These are phyloP conservation scores for Naganishia sp. DNA, from an alignment of 1,284 basidiomycete species.

Conservation along the genomic window DNA sequence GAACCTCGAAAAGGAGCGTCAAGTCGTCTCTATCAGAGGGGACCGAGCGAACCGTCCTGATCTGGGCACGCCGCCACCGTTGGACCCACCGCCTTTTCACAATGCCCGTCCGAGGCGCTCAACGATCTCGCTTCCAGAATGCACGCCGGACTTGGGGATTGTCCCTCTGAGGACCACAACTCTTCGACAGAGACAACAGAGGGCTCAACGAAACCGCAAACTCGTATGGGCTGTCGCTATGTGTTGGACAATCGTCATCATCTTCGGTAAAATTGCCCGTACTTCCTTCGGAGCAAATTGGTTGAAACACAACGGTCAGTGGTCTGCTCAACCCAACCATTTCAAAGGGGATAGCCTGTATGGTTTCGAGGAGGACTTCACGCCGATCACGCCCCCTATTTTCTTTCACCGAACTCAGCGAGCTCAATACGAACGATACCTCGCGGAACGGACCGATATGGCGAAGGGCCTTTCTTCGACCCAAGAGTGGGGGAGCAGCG, in stretches of 20 bases:
- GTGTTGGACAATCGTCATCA: neutral
- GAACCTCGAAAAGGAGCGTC: neutral
- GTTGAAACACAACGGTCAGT: conserved; percentile 5
- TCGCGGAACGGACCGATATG: neutral
- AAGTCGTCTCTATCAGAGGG: neutral
- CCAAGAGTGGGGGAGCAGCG: neutral
- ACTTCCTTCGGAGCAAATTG: neutral
- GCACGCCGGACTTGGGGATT: neutral
- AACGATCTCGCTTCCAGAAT: neutral
- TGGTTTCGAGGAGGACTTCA: conserved; percentile 20
- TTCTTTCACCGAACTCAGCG: conserved; percentile 23
- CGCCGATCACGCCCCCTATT: neutral
- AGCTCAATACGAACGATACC: neutral
- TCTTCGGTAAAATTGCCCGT: neutral
- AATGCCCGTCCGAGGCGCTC: neutral
- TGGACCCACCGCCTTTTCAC: conserved; percentile 1
- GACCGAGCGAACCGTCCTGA: neutral
- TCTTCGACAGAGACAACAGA: conserved; percentile 2
- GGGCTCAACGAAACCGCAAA: neutral
- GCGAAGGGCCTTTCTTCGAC: neutral
- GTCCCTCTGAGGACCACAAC: neutral
- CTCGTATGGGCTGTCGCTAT: neutral
- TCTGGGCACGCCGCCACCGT: neutral
- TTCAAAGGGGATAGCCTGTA: neutral
- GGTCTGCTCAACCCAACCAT: conserved; percentile 2